These are phyloP conservation scores for Mycena chlorophos DNA, from an alignment of 768 basidiomycete genomes.

Conservation along the genomic window DNA sequence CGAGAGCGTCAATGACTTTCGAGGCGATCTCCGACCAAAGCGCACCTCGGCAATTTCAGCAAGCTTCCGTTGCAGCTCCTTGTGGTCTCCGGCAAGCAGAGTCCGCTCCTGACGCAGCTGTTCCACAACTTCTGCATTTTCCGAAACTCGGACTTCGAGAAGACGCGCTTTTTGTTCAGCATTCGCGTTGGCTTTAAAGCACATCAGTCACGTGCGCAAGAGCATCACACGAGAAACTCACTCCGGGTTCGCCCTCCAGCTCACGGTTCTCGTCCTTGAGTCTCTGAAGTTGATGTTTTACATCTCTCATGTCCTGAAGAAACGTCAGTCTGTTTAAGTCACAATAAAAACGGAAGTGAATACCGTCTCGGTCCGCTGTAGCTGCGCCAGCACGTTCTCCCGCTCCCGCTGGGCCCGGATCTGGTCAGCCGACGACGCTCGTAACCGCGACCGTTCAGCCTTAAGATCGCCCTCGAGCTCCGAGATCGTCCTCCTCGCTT, in stretches of 20 bases:
- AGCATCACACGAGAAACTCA: neutral
- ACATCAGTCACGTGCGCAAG: no score
- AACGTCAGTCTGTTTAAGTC: constrained; percentile 8
- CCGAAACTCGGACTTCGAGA: constrained; percentile 64
- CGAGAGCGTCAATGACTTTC: neutral
- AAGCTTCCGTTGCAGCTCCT: constrained; percentile 68
- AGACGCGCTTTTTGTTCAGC: constrained; percentile 73
- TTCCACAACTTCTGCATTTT: constrained; percentile 71
- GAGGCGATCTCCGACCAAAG: constrained; percentile 6
- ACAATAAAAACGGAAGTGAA: neutral
- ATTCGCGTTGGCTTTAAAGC: constrained; percentile 62
- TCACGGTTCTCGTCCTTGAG: constrained; percentile 74
- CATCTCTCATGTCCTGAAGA: constrained; percentile 74
- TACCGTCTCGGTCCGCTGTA: constrained; percentile 73
- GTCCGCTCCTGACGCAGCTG: constrained; percentile 77
- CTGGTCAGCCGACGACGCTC: constrained; percentile 65
- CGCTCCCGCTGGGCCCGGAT: constrained; percentile 63
- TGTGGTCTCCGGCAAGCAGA: constrained; percentile 66
- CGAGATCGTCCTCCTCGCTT: constrained; percentile 60
- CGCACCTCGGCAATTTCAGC: constrained; percentile 67
- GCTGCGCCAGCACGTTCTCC: constrained; percentile 58
- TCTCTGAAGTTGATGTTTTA: constrained; percentile 65
- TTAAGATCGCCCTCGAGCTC: constrained; percentile 75
- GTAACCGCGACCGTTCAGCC: constrained; percentile 64
- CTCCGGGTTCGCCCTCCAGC: constrained; percentile 67